These are phyloP conservation scores for Thymus mandschuricus DNA, from an alignment of 257 asterid genomes.

Conservation along the genomic window DNA sequence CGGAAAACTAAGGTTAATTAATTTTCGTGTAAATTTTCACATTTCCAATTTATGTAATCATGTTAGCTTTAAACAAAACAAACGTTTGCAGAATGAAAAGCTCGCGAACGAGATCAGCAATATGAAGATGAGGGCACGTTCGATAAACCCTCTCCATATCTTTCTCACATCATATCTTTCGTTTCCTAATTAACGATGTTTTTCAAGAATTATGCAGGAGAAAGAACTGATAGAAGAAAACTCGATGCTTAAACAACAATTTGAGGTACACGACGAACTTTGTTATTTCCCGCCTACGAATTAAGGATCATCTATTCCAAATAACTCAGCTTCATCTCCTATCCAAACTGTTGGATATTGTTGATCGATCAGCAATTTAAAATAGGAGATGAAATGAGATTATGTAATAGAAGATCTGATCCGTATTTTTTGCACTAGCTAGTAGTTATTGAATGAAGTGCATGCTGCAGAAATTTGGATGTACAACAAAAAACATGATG, in stretches of 20 bases:
- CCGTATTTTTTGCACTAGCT: background rate
- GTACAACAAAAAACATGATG: slow-evolving; percentile 17
- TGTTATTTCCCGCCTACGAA: too few relatives aligned
- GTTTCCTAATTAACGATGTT: background rate
- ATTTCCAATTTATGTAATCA: too few relatives aligned
- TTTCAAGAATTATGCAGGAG: slow-evolving; percentile 52
- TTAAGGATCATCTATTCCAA: too few relatives aligned
- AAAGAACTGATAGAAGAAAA: slow-evolving; percentile 58
- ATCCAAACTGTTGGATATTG: too few relatives aligned
- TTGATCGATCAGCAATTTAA: too few relatives aligned
- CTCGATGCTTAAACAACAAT: slow-evolving; percentile 49
- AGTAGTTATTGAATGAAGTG: slow-evolving; percentile 9
- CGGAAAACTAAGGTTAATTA: slow-evolving; percentile 50
- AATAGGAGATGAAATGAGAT: too few relatives aligned
- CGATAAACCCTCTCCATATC: background rate
- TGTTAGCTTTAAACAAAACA: background rate
- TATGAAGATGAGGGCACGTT: slow-evolving; percentile 67
- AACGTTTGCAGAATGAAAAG: slow-evolving; percentile 53
- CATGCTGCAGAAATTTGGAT: slow-evolving; percentile 26
- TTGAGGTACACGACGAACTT: slow-evolving; percentile 15
- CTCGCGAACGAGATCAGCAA: slow-evolving; percentile 52
- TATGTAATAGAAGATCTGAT: background rate
- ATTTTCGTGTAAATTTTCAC: too few relatives aligned
- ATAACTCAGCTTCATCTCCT: too few relatives aligned
- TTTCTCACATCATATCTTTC: background rate